phyloP scores from a whole-genome alignment of 345 rosid genomes.

The Lumnitzera littorea region DNA sequence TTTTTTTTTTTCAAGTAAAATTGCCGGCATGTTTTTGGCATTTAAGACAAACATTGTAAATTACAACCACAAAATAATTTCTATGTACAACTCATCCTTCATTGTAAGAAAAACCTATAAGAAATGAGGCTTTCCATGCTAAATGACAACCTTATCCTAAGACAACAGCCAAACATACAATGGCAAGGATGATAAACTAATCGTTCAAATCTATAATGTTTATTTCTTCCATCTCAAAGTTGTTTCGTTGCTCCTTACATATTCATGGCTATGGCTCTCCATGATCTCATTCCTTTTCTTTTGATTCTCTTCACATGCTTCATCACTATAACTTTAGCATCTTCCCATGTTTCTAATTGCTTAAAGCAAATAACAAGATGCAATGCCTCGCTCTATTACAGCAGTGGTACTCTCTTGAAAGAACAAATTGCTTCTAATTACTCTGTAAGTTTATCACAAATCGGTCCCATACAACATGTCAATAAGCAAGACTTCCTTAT shows the following conservation, averaged over 20 bases:
- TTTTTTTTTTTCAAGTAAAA: no score
- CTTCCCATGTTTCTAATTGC: slow-evolving; percentile 24
- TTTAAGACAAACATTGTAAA: slow-evolving; percentile 1
- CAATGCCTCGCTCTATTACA: slow-evolving; percentile 36
- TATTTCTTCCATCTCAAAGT: slow-evolving; percentile 1
- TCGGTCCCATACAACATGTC: slow-evolving; percentile 15
- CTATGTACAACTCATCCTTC: no score
- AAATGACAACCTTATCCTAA: background rate
- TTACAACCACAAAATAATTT: background rate
- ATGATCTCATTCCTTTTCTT: slow-evolving; percentile 9
- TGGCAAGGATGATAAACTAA: slow-evolving; percentile 2
- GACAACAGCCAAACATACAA: background rate
- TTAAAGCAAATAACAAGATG: slow-evolving; percentile 11
- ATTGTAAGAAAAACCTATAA: background rate
- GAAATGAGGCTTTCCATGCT: slow-evolving; percentile 5
- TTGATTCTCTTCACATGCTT: slow-evolving; percentile 9
- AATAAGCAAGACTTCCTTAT: slow-evolving; percentile 32
- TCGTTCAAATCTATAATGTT: background rate
- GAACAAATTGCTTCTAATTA: slow-evolving; percentile 31
- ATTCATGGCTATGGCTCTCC: slow-evolving; percentile 14
- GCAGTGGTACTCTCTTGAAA: slow-evolving; percentile 9
- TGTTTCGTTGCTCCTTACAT: background rate
- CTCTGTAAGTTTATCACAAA: slow-evolving; percentile 23
- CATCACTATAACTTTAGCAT: slow-evolving; percentile 1
- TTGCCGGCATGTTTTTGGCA: background rate